phyloP scores from a whole-genome alignment of 352 stramenopile species.

The Pythium graminicola region DNA sequence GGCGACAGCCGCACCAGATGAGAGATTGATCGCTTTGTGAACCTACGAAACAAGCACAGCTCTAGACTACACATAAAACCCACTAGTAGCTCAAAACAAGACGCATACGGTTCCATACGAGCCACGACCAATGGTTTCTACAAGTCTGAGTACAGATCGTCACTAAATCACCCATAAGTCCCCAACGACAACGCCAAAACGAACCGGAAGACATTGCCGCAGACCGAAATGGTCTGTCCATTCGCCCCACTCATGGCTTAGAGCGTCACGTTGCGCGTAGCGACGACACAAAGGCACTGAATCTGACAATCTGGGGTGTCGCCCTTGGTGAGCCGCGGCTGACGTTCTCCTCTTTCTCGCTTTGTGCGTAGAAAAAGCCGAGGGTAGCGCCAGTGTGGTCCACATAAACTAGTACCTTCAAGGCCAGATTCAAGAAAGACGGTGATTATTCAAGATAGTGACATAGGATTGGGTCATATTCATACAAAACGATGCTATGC shows the following conservation, averaged over 20 bases:
- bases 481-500: neutral
- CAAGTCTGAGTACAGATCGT: constrained; percentile 35
- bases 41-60: constrained; percentile 29
- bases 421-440: neutral
- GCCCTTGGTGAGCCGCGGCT: constrained; percentile 3
- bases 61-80: neutral
- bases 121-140: constrained; percentile 69
- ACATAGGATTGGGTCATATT: constrained; percentile 4
- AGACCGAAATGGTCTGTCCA: constrained; percentile 72
- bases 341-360: constrained; percentile 16
- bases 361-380: constrained; percentile 3
- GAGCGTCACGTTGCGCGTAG: neutral
- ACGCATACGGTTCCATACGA: constrained; percentile 70
- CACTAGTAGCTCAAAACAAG: too few species aligned
- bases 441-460: neutral
- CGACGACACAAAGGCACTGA: neutral
- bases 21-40: constrained; percentile 80
- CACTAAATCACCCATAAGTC: neutral
- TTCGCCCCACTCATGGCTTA: constrained; percentile 48
- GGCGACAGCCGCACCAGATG: constrained; percentile 62
- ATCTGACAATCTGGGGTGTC: constrained; percentile 6
- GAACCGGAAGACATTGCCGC: constrained; percentile 75
- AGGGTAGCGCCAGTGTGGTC: constrained; percentile 4
- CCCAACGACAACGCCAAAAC: constrained; percentile 4
- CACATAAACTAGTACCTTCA: constrained; percentile 4